These are phyloP conservation scores for Trichoderma brevicompactum DNA, from an alignment of 2,329 filamentous ascomycete species.

Conservation along the genomic window DNA sequence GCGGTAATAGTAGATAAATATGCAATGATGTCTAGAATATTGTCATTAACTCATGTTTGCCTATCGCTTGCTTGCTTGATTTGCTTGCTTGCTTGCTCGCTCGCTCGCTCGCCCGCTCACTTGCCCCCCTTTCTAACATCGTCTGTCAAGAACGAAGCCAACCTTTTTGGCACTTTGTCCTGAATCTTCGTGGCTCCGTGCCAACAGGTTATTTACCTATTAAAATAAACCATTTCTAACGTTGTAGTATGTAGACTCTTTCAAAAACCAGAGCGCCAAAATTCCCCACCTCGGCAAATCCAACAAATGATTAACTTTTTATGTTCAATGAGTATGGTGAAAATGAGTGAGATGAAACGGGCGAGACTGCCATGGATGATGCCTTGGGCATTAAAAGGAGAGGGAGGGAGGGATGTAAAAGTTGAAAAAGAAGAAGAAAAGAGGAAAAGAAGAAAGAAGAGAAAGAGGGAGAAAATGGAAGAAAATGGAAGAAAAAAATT, in stretches of 20 bases:
- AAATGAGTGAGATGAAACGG: neutral
- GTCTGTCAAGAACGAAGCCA: neutral
- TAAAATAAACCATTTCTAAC: conserved; percentile 11
- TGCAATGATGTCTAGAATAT: conserved; percentile 10
- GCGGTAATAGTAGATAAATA: neutral
- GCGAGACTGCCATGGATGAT: neutral
- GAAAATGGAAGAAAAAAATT: neutral
- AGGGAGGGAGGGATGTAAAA: neutral
- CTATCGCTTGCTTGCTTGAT: neutral
- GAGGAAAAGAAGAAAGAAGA: neutral
- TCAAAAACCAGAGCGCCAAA: conserved; percentile 2
- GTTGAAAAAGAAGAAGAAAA: no score
- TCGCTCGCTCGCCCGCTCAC: no score
- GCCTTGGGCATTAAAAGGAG: neutral
- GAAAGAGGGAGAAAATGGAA: neutral
- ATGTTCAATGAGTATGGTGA: neutral
- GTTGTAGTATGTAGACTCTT: neutral
- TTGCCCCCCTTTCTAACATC: conserved; percentile 1
- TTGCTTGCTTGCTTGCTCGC: neutral
- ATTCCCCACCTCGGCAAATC: neutral
- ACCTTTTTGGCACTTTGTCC: neutral
- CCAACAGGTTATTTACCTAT: conserved; percentile 12
- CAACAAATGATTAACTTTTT: conserved; percentile 6
- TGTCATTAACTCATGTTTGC: conserved; percentile 21
- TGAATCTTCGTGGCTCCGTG: neutral